Evolutionary conservation across 2,329 filamentous ascomycete genomes (phyloP).

Genomic region (Cladosporium sp.): DNA sequence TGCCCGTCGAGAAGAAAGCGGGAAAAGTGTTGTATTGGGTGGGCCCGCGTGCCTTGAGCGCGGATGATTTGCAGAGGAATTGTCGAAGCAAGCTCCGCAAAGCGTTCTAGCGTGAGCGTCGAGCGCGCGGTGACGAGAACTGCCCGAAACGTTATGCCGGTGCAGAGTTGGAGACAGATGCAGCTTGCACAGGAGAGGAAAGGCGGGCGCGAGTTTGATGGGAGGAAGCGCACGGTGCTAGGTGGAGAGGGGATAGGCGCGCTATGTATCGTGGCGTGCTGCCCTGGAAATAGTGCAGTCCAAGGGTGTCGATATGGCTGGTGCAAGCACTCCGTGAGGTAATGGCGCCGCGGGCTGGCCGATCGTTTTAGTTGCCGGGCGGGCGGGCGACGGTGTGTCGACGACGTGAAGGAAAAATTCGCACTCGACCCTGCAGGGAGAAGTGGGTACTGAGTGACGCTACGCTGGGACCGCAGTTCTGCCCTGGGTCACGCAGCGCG

Average conservation of each 20-base stretch:
- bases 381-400: conserved; percentile 27
- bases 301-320: conserved; percentile 33
- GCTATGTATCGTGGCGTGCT: conserved; percentile 36
- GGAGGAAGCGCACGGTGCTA: conserved; percentile 28
- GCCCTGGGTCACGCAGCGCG: conserved; percentile 7
- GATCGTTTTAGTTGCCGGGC: conserved; percentile 34
- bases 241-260: conserved; percentile 31
- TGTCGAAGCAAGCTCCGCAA: conserved; percentile 34
- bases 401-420: conserved; percentile 29
- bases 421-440: conserved; percentile 22
- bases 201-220: conserved; percentile 27
- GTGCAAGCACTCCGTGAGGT: conserved; percentile 36
- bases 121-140: conserved; percentile 25
- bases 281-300: conserved; percentile 40
- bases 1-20: conserved; percentile 34
- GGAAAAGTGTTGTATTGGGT: conserved; percentile 38
- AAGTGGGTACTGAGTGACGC: conserved; percentile 25
- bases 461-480: conserved; percentile 19
- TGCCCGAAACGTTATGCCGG: conserved; percentile 33
- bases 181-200: conserved; percentile 30
- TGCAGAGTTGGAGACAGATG: conserved; percentile 28
- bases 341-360: conserved; percentile 31
- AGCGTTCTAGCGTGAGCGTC: conserved; percentile 34
- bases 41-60: conserved; percentile 41
- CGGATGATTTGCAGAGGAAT: conserved; percentile 51